Percentiles rank a stretch among this genome's conserved stretches.
Evolutionary conservation across 495 filamentous ascomycete species (phyloP).

Genomic region (Choiromyces venosus): DNA sequence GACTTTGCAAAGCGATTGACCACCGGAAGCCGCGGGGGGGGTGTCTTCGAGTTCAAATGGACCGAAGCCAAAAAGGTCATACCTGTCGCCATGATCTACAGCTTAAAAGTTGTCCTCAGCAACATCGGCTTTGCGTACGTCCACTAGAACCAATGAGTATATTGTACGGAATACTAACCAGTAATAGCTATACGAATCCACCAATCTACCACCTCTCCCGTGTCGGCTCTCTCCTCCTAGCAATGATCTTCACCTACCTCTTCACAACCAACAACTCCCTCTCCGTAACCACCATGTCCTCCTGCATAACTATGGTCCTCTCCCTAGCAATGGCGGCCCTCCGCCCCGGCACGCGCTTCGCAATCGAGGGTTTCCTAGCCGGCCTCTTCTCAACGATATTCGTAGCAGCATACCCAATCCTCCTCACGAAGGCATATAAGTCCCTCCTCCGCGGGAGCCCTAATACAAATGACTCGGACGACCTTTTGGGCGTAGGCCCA

Average conservation of each 20-base stretch:
- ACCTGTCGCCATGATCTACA: slow-evolving; percentile 48
- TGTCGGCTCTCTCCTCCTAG: slow-evolving; percentile 47
- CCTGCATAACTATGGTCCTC: slow-evolving; percentile 49
- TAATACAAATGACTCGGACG: slow-evolving; percentile 10
- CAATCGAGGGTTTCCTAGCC: slow-evolving; percentile 50
- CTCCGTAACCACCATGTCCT: slow-evolving; percentile 48
- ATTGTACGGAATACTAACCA: background rate
- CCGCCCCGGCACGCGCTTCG: slow-evolving; percentile 45
- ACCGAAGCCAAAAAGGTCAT: slow-evolving; percentile 45
- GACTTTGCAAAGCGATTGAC: slow-evolving; percentile 46
- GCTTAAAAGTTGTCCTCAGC: slow-evolving; percentile 49
- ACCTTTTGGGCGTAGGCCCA: slow-evolving; percentile 24
- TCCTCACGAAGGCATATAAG: slow-evolving; percentile 49
- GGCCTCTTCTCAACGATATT: slow-evolving; percentile 52
- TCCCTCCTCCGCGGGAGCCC: slow-evolving; percentile 21
- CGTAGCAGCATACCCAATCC: slow-evolving; percentile 49
- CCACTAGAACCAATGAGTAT: background rate
- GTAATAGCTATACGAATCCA: slow-evolving; percentile 47
- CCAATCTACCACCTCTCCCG: slow-evolving; percentile 50
- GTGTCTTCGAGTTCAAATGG: slow-evolving; percentile 50
- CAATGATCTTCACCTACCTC: slow-evolving; percentile 48
- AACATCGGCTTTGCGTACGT: slow-evolving; percentile 51
- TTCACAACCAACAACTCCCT: slow-evolving; percentile 45
- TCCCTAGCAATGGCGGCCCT: slow-evolving; percentile 48
- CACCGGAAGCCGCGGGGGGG: slow-evolving; percentile 36